Base-by-base conservation (phyloP, 768 basidiomycete species). In the Coprinopsis cinerea region DNA sequence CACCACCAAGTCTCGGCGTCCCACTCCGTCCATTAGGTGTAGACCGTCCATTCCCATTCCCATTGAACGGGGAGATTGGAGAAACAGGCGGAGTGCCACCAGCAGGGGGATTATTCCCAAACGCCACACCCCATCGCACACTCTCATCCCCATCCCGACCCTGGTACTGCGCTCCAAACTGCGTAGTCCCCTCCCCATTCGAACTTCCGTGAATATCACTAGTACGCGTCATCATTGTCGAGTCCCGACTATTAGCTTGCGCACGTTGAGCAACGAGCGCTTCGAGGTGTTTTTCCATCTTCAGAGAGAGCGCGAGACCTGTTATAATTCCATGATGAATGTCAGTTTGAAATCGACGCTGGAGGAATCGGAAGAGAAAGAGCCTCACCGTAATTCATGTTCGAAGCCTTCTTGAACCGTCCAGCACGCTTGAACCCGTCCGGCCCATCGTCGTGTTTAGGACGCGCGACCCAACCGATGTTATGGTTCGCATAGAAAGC, bases 331-430 rank as follows among this genome's bases (percentile, higher is more conserved):
- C n/a, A n/a, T n/a, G n/a, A n/a, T n/a, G n/a, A n/a, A n/a, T n/a
- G n/a, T n/a, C n/a, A n/a, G 7, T 15, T 25, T 7, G 14, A 10
- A 11, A 13, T 22, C 32, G 7, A 20, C 7, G 3, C 26, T 4
- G 5, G 11, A 18, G 2, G 40, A 40, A 25, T 4, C 15, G 22
- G 42, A 23, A 13, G 34, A 46, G 27, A 20, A 34, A 41, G 18
- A 9, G 18, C 57, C 57, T 0, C 39, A 60, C 78, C 89, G 57
- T 85, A 92, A 62, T 94, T 95, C 85, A 94, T 83, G 66, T 95
- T 95, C 14, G 82, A 84, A 1, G 91, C 91, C 67, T 95, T 95
- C 74, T 95, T 95, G 76, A 95, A 95, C 18, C 91, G 77, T 26
- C 92, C 92, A 3, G 85, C 83, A 34, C 76, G 81, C 72, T 65